Evolutionary conservation across 345 rosid genomes (phyloP).

Genomic region (Pelargonium nanum): DNA sequence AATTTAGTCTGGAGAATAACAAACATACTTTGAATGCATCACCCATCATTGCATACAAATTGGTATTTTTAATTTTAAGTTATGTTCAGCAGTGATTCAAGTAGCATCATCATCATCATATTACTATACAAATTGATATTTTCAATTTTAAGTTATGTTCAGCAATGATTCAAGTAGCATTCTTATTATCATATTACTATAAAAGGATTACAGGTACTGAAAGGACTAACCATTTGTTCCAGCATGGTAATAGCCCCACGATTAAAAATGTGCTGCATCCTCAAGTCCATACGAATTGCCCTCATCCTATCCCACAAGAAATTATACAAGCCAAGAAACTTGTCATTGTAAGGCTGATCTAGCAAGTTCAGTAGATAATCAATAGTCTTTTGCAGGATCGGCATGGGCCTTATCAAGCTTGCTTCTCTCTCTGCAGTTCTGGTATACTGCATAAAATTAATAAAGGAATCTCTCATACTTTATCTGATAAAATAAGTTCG

Average conservation of each 20-base stretch:
- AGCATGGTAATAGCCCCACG: slow-evolving; percentile 69
- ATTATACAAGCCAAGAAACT: slow-evolving; percentile 79
- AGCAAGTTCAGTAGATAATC: slow-evolving; percentile 73
- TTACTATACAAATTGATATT: too few species aligned
- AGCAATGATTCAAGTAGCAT: too few species aligned
- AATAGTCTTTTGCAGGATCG: slow-evolving; percentile 66
- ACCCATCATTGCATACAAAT: background rate
- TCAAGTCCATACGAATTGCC: slow-evolving; percentile 87
- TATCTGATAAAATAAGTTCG: slow-evolving; percentile 1
- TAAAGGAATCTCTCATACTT: slow-evolving; percentile 17
- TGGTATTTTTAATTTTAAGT: background rate
- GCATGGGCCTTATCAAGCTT: slow-evolving; percentile 81
- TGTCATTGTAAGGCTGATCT: slow-evolving; percentile 70
- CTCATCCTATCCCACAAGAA: slow-evolving; percentile 99
- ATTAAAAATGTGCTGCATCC: slow-evolving; percentile 95
- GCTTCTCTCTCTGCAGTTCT: slow-evolving; percentile 97
- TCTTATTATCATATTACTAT: too few species aligned
- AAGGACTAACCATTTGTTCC: slow-evolving; percentile 77
- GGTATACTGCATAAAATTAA: slow-evolving; percentile 48
- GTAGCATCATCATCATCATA: too few species aligned
- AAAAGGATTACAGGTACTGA: too few species aligned
- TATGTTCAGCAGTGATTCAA: slow-evolving; percentile 4
- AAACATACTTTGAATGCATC: background rate
- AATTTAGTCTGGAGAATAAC: slow-evolving; percentile 17
- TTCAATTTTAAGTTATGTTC: too few species aligned